A percentile compares a stretch with the other conserved stretches of the same genome.
Conservation (phyloP, 2,329 filamentous ascomycete genomes). For the Colletotrichum godetiae region DNA sequence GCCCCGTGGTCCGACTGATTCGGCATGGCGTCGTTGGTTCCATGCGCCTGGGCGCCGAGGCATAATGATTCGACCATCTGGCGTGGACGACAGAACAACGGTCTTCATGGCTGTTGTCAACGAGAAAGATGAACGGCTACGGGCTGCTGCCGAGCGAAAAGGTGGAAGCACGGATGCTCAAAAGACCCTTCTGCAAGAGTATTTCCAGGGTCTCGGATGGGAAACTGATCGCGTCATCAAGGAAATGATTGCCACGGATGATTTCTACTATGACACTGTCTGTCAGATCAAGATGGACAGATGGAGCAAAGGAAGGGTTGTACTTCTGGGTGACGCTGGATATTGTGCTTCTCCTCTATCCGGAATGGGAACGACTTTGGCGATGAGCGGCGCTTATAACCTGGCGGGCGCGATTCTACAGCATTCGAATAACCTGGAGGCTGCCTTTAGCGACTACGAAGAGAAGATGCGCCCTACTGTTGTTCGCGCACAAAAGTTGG, state of each 20-base stretch:
- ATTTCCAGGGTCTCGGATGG: constrained; percentile 61
- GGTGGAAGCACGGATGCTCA: constrained; percentile 44
- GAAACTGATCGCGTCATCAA: constrained; percentile 48
- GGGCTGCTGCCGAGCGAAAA: constrained; percentile 22
- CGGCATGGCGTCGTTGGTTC: constrained; percentile 42
- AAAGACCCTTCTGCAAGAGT: constrained; percentile 51
- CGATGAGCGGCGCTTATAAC: constrained; percentile 59
- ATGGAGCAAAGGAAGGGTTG: constrained; percentile 51
- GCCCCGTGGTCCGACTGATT: constrained; percentile 41
- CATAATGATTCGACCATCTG: constrained; percentile 51
- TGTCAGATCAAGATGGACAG: constrained; percentile 53
- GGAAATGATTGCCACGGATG: constrained; percentile 48
- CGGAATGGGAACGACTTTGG: constrained; percentile 60
- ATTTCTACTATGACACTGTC: constrained; percentile 57
- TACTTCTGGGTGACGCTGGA: constrained; percentile 61
- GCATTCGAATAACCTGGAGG: constrained; percentile 38
- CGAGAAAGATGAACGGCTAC: constrained; percentile 40
- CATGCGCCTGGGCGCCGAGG: constrained; percentile 48
- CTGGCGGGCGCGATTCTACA: constrained; percentile 58
- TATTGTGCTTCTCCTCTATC: constrained; percentile 58
- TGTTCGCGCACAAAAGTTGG: constrained; percentile 49
- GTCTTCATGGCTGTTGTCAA: constrained; percentile 45
- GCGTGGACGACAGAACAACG: constrained; percentile 32
- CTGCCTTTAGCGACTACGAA: constrained; percentile 53
- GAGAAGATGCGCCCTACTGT: constrained; percentile 52